phyloP scores from a whole-genome alignment of 2,329 filamentous ascomycete species.

The Hansfordia pulvinata region DNA sequence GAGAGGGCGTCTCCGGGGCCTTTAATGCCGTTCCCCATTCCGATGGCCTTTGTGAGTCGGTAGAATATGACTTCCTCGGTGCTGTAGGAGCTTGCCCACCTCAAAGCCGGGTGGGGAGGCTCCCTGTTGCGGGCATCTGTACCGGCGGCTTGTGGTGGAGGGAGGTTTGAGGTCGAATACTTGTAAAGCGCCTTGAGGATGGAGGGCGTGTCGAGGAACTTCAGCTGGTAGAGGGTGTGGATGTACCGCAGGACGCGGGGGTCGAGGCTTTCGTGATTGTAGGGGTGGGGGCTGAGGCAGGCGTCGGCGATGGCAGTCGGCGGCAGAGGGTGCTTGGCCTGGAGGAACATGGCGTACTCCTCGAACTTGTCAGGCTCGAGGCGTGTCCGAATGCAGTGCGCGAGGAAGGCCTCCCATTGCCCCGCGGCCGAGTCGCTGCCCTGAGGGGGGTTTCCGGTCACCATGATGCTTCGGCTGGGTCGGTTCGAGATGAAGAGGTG shows the following conservation, averaged over 20 bases:
- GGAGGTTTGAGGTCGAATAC: slow-evolving; percentile 42
- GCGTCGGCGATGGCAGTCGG: slow-evolving; percentile 39
- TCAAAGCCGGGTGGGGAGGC: slow-evolving; percentile 9
- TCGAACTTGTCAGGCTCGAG: slow-evolving; percentile 40
- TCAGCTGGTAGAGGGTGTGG: slow-evolving; percentile 35
- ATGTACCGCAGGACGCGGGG: slow-evolving; percentile 46
- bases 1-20: slow-evolving; percentile 32
- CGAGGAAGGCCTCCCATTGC: slow-evolving; percentile 38
- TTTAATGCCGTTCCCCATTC: slow-evolving; percentile 33
- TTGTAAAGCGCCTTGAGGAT: slow-evolving; percentile 41
- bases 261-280: slow-evolving; percentile 37
- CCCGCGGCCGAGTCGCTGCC: no score
- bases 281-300: slow-evolving; percentile 38
- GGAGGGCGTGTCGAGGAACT: slow-evolving; percentile 38
- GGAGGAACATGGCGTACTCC: slow-evolving; percentile 32
- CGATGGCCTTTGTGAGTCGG: slow-evolving; percentile 79
- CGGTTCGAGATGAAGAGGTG: no score
- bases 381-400: slow-evolving; percentile 33
- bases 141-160: slow-evolving; percentile 21
- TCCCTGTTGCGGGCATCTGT: slow-evolving; percentile 7
- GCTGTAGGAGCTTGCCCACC: slow-evolving; percentile 44
- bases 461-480: no score
- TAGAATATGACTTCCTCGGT: slow-evolving; percentile 89
- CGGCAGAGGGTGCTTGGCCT: slow-evolving; percentile 36
- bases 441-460: background rate